Percentiles rank a stretch among this genome's conserved stretches.
Conservation (phyloP, 306 rosid species). For the Styphnolobium japonicum region DNA sequence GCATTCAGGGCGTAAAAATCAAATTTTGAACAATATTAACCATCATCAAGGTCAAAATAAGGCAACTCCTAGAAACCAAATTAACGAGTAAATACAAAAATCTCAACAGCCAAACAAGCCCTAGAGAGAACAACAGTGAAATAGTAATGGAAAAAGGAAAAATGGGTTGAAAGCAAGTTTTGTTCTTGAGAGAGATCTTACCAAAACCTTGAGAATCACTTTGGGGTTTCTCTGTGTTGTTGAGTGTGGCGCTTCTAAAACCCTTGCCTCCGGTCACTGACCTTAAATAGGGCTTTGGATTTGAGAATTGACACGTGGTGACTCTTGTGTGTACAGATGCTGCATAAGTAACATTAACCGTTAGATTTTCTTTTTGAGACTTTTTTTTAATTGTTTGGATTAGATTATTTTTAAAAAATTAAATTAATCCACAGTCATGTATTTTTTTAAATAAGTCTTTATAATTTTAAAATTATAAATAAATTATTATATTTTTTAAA, state of each 20-base stretch:
- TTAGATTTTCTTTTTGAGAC: too few species aligned
- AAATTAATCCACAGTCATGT: too few species aligned
- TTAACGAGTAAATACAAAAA: background rate
- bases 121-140: background rate
- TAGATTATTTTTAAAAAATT: too few species aligned
- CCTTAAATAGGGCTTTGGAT: slow-evolving; percentile 23
- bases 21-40: background rate
- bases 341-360: too few species aligned
- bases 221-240: background rate
- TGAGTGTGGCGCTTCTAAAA: background rate
- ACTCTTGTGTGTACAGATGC: background rate
- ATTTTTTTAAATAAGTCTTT: too few species aligned
- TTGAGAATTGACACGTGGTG: slow-evolving; percentile 9
- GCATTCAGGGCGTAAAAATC: background rate
- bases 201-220: slow-evolving; percentile 3
- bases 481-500: too few species aligned
- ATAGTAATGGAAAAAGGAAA: background rate
- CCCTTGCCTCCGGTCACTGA: background rate
- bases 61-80: background rate
- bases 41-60: background rate
- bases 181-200: slow-evolving; percentile 26
- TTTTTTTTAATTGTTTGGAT: too few species aligned
- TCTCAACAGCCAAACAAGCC: background rate
- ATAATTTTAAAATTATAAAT: too few species aligned
- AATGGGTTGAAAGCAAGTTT: background rate